Conservation (phyloP, 768 basidiomycete species). For the Boletus vinaceobasis region DNA sequence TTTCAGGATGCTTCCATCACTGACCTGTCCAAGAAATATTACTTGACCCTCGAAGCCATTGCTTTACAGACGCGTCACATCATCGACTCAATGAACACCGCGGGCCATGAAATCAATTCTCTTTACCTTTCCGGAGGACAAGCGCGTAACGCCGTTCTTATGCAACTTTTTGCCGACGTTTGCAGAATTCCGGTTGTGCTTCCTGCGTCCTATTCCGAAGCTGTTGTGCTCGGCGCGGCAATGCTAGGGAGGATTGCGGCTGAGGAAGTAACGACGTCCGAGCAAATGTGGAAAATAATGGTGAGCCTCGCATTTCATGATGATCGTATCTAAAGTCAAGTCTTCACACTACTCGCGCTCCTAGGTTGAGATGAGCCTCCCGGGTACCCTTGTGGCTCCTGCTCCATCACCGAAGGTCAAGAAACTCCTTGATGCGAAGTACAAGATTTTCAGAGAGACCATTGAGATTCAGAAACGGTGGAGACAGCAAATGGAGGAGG, state of each 20-base stretch:
- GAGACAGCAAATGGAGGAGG: conserved; percentile 74
- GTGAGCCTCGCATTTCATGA: conserved; percentile 33
- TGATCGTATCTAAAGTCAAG: not conserved
- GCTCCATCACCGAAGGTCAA: conserved; percentile 59
- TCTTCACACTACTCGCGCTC: not conserved
- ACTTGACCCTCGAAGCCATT: conserved; percentile 88
- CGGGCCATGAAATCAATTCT: conserved; percentile 76
- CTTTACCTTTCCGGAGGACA: conserved; percentile 95
- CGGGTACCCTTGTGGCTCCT: conserved; percentile 69
- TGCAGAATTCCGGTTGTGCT: conserved; percentile 82
- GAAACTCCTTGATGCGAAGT: conserved; percentile 84
- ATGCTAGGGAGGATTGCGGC: conserved; percentile 90
- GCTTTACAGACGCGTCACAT: conserved; percentile 94
- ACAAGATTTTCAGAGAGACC: conserved; percentile 84
- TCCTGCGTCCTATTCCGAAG: conserved; percentile 69
- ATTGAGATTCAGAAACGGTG: conserved; percentile 89
- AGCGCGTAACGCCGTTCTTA: conserved; percentile 82
- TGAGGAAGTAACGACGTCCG: conserved; percentile 54
- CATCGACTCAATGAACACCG: conserved; percentile 82
- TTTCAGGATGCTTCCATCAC: conserved; percentile 61
- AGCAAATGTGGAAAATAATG: conserved; percentile 90
- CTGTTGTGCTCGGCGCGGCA: conserved; percentile 90
- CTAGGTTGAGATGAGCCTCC: conserved; percentile 89
- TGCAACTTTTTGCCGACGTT: conserved; percentile 85
- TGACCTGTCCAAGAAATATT: conserved; percentile 89